phyloP scores from a whole-genome alignment of 441 rosid species.

The Euphorbia schlechtendalii region DNA sequence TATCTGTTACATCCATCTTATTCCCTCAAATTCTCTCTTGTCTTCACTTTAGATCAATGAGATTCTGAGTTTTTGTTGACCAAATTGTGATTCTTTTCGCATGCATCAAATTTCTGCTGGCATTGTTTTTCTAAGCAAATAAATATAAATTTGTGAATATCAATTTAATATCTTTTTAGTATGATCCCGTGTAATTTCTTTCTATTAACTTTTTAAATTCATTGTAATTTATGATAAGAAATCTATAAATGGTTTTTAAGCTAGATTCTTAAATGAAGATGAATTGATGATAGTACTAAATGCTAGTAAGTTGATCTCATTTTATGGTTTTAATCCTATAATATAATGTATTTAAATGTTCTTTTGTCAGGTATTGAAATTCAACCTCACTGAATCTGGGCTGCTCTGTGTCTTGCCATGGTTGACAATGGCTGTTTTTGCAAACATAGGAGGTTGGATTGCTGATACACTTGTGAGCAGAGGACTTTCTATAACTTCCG shows the following conservation, averaged over 20 bases:
- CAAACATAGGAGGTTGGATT: conserved; percentile 97
- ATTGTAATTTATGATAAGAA: neutral
- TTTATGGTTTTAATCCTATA: neutral
- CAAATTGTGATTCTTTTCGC: neutral
- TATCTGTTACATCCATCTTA: neutral
- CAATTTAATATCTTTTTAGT: neutral
- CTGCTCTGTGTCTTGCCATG: conserved; percentile 94
- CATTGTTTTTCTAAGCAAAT: neutral
- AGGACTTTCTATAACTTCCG: conserved; percentile 85
- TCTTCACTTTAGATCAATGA: neutral
- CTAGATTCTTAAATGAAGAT: neutral
- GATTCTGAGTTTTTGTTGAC: neutral
- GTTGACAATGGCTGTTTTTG: conserved; percentile 93
- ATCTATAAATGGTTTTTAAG: neutral
- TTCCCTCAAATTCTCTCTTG: neutral
- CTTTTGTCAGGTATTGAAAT: conserved; percentile 16
- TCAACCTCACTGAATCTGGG: conserved; percentile 54
- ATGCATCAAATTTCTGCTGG: neutral
- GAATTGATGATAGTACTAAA: neutral
- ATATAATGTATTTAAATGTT: neutral
- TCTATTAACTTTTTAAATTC: neutral
- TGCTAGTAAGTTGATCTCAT: neutral
- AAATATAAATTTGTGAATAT: neutral
- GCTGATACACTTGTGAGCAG: conserved; percentile 94
- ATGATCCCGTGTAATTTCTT: neutral